A percentile compares a stretch with the other conserved stretches of the same genome.
phyloP scores from a whole-genome alignment of 2,329 filamentous ascomycete genomes.

The Xylaria arbuscula region DNA sequence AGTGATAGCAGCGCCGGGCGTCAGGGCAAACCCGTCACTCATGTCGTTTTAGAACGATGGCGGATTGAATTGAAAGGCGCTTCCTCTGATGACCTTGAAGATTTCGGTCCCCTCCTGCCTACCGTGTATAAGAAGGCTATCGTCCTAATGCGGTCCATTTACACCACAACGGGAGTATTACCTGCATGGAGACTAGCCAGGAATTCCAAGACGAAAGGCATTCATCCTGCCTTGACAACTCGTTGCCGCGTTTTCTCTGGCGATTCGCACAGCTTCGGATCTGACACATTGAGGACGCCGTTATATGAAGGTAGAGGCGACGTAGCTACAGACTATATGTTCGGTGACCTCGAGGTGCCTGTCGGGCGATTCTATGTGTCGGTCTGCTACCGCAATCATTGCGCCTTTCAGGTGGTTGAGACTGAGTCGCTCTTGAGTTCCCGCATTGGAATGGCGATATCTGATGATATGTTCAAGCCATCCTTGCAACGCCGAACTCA shows the following conservation, averaged over 20 bases:
- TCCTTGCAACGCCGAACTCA: conserved; percentile 71
- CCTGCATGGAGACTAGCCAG: conserved; percentile 87
- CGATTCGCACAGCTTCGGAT: conserved; percentile 63
- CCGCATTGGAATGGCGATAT: conserved; percentile 84
- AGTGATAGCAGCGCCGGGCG: conserved; percentile 59
- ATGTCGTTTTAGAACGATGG: conserved; percentile 93
- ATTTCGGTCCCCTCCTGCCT: conserved; percentile 75
- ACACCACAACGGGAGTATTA: conserved; percentile 81
- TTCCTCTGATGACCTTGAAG: conserved; percentile 60
- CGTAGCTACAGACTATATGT: conserved; percentile 79
- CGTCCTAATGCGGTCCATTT: conserved; percentile 90
- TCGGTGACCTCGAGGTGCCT: conserved; percentile 87
- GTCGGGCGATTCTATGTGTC: conserved; percentile 84
- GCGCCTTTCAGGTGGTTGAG: conserved; percentile 91
- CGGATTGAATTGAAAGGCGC: conserved; percentile 80
- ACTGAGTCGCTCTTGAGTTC: conserved; percentile 91
- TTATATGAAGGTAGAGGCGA: conserved; percentile 72
- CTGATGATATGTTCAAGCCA: conserved; percentile 87
- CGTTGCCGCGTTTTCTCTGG: conserved; percentile 82
- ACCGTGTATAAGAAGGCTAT: conserved; percentile 98
- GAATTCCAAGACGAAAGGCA: conserved; percentile 77
- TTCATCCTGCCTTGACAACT: conserved; percentile 74
- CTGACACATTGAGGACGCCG: conserved; percentile 77
- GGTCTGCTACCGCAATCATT: conserved; percentile 87
- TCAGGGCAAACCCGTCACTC: conserved; percentile 64